These are phyloP conservation scores for Pelagomonas calceolata DNA, from an alignment of 108 stramenopile genomes.

Conservation along the genomic window DNA sequence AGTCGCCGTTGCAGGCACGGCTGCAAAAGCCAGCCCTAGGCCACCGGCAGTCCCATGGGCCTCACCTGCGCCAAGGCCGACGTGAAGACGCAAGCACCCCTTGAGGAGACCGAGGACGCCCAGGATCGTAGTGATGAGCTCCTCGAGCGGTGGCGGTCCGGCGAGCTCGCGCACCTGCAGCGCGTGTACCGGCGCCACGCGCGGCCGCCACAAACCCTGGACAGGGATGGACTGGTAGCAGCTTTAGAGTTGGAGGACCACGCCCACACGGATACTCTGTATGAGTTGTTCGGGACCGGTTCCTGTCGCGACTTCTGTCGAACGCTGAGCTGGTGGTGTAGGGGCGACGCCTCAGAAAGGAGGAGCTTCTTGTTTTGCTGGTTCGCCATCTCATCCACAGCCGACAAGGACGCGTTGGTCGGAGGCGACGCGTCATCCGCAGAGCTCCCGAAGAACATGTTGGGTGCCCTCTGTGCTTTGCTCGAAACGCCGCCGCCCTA, in stretches of 20 bases:
- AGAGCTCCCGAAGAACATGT: background rate
- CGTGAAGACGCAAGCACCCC: no score
- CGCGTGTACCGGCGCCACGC: conserved; percentile 15
- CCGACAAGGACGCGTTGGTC: background rate
- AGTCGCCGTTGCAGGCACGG: no score
- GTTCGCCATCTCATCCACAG: background rate
- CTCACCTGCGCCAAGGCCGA: no score
- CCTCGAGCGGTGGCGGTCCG: conserved; percentile 25
- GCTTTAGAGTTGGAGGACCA: background rate
- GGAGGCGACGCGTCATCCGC: background rate
- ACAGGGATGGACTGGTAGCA: conserved; percentile 4
- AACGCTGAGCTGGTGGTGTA: conserved; percentile 28
- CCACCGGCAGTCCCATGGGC: no score
- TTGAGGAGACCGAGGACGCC: no score
- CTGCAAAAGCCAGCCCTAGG: no score
- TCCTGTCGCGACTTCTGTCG: conserved; percentile 31
- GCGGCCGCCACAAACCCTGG: conserved; percentile 13
- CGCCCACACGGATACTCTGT: background rate
- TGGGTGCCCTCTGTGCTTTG: background rate
- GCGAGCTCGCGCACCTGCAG: conserved; percentile 18
- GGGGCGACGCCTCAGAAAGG: background rate
- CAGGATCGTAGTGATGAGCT: no score
- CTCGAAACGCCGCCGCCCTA: background rate
- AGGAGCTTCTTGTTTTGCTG: conserved; percentile 14
- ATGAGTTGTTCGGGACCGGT: background rate